These are phyloP conservation scores for Clitopilus hobsonii DNA, from an alignment of 768 basidiomycete genomes.

Conservation along the genomic window DNA sequence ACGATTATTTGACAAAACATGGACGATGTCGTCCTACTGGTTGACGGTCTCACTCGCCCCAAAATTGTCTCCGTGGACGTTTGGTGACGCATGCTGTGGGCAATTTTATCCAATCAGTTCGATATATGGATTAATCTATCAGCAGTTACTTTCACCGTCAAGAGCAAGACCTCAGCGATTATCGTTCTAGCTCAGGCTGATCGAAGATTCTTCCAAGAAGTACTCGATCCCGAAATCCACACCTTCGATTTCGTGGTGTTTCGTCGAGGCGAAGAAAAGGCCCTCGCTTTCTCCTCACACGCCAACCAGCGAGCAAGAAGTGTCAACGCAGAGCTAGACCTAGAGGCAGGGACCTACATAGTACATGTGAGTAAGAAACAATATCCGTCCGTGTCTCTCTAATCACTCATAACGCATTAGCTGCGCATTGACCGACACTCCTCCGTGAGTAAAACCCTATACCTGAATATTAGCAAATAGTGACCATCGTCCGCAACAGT, in stretches of 20 bases:
- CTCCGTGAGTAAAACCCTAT: not conserved
- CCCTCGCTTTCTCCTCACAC: constrained; percentile 31
- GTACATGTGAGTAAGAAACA: constrained; percentile 29
- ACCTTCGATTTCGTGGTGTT: constrained; percentile 47
- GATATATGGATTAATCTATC: not conserved
- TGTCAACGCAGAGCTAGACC: constrained; percentile 35
- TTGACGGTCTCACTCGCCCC: constrained; percentile 34
- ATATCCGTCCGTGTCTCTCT: not conserved
- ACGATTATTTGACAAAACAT: constrained; percentile 41
- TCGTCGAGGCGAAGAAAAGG: constrained; percentile 37
- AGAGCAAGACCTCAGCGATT: constrained; percentile 32
- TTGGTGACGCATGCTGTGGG: constrained; percentile 52
- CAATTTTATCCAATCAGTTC: not conserved
- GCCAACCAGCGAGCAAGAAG: constrained; percentile 33
- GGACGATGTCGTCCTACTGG: constrained; percentile 51
- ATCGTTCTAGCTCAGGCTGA: constrained; percentile 52
- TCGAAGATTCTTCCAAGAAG: constrained; percentile 42
- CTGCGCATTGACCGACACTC: not conserved
- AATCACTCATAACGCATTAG: not conserved
- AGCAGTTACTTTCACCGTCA: constrained; percentile 41
- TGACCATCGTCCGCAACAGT: too few relatives aligned
- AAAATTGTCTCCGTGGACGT: constrained; percentile 44
- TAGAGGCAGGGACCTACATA: constrained; percentile 38
- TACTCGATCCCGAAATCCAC: constrained; percentile 39
- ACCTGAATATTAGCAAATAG: too few relatives aligned